phyloP scores from a whole-genome alignment of 1,284 basidiomycete genomes.

The Cryptococcus wingfieldii region DNA sequence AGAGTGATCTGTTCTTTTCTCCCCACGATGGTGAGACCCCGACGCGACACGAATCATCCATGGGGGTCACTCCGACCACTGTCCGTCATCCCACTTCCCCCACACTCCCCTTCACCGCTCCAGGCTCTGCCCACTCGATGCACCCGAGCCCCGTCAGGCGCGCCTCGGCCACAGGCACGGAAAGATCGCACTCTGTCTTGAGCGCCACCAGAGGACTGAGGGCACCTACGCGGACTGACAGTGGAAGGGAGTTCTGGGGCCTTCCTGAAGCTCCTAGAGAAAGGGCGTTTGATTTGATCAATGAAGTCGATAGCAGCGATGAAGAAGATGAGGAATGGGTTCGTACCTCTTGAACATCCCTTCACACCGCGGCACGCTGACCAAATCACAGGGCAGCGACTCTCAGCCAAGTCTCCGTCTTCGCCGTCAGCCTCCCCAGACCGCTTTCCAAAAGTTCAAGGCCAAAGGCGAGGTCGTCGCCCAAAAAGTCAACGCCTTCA shows the following conservation, averaged over 20 bases:
- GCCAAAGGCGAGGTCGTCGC: slow-evolving; percentile 42
- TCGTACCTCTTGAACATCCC: not conserved
- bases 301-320: slow-evolving; percentile 36
- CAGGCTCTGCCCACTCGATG: slow-evolving; percentile 26
- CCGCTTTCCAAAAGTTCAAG: slow-evolving; percentile 30
- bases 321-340: slow-evolving; percentile 50
- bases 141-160: slow-evolving; percentile 14
- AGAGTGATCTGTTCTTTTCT: slow-evolving; percentile 37
- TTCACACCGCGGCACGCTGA: not conserved
- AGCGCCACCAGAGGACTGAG: slow-evolving; percentile 5
- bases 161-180: slow-evolving; percentile 1
- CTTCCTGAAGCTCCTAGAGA: slow-evolving; percentile 41
- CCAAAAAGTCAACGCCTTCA: slow-evolving; percentile 63
- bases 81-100: slow-evolving; percentile 20
- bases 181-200: slow-evolving; percentile 6
- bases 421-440: slow-evolving; percentile 21
- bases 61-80: slow-evolving; percentile 5
- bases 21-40: slow-evolving; percentile 7
- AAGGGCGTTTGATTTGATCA: slow-evolving; percentile 19
- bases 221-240: slow-evolving; percentile 33
- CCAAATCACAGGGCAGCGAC: slow-evolving; percentile 8
- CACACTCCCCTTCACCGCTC: slow-evolving; percentile 45
- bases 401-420: slow-evolving; percentile 22
- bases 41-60: not conserved
- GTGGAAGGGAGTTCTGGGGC: slow-evolving; percentile 46